These are phyloP conservation scores for Ceratocystiopsis sp. DNA, from an alignment of 2,329 filamentous ascomycete genomes.

Conservation along the genomic window DNA sequence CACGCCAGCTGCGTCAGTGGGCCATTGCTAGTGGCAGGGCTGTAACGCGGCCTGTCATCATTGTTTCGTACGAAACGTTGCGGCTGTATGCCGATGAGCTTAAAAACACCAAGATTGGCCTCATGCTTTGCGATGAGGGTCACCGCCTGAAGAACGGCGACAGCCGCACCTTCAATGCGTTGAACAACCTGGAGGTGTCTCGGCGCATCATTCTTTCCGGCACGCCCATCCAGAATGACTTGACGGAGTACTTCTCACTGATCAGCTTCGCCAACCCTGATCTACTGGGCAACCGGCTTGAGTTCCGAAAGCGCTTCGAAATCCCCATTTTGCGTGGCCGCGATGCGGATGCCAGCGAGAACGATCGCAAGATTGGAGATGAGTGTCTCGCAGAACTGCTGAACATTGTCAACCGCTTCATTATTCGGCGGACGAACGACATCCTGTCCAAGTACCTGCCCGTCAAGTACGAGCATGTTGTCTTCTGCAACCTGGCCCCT, in stretches of 20 bases:
- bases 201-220: slow-evolving; percentile 88
- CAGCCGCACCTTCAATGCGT: slow-evolving; percentile 80
- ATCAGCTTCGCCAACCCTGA: slow-evolving; percentile 94
- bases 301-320: slow-evolving; percentile 90
- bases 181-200: slow-evolving; percentile 80
- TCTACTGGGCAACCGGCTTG: slow-evolving; percentile 69
- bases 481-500: slow-evolving; percentile 86
- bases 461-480: slow-evolving; percentile 97
- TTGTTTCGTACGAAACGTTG: slow-evolving; percentile 93
- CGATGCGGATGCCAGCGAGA: slow-evolving; percentile 75
- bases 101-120: slow-evolving; percentile 73
- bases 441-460: slow-evolving; percentile 95
- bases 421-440: slow-evolving; percentile 94
- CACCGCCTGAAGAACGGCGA: slow-evolving; percentile 95
- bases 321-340: slow-evolving; percentile 81
- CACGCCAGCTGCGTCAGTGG: slow-evolving; percentile 83
- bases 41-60: slow-evolving; percentile 82
- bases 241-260: slow-evolving; percentile 94
- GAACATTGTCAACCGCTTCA: slow-evolving; percentile 86
- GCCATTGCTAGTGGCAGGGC: slow-evolving; percentile 78
- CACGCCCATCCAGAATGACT: slow-evolving; percentile 93
- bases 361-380: slow-evolving; percentile 67
- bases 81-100: slow-evolving; percentile 82
- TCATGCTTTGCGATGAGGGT: slow-evolving; percentile 91
- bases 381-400: slow-evolving; percentile 69